Evolutionary conservation across 2,329 filamentous ascomycete genomes (phyloP), one percentile per base, ranked within the genome.

Genomic region (Stachybotrys elegans): DNA sequence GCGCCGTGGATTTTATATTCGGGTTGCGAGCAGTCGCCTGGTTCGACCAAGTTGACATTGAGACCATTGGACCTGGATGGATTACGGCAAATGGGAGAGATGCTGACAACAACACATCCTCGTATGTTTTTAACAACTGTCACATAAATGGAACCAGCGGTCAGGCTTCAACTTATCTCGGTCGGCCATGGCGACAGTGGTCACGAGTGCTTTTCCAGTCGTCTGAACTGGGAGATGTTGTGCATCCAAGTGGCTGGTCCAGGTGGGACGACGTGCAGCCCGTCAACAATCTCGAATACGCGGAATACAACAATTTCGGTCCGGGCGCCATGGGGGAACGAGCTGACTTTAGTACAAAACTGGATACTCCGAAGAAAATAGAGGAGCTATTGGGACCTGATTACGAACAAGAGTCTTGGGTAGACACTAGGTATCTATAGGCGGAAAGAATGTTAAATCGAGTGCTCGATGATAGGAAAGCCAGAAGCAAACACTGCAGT

Each of bases 1-100:
- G 34, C 17, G 34, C 34, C 34, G 34, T 36, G 9, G 34, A 36
- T 20, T 36, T 36, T 36, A 36, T 36, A 16, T 36, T 36, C 34
- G 34, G 34, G 7, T 17, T 36, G 34, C 34, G 34, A 36, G 34
- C 34, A 11, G 34, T 20, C 5, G 34, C 34, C 5, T 36, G 34
- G 34, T 36, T 36, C 17, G 34, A 36, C 11, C 34, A 36, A 17
- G 5, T 36, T 6, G 34, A 36, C 21, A 36, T 36, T 36, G 6
- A 8, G 6, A 8, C 6, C 17, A 36, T 36, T 5, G 34, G 34
- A 4, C 21, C 34, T 6, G 34, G 34, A 5, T 36, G 17, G 5
- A 20, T 36, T 11, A 36, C 34, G 34, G 34, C 34, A 4, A 36
- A 36, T 19, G 34, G 34, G 6, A 13, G 34, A 36, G 34, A 36